A percentile compares a stretch with the other conserved stretches of the same genome.
These are phyloP conservation scores for Venturia aucupariae DNA, from an alignment of 2,329 filamentous ascomycete genomes.

Conservation along the genomic window DNA sequence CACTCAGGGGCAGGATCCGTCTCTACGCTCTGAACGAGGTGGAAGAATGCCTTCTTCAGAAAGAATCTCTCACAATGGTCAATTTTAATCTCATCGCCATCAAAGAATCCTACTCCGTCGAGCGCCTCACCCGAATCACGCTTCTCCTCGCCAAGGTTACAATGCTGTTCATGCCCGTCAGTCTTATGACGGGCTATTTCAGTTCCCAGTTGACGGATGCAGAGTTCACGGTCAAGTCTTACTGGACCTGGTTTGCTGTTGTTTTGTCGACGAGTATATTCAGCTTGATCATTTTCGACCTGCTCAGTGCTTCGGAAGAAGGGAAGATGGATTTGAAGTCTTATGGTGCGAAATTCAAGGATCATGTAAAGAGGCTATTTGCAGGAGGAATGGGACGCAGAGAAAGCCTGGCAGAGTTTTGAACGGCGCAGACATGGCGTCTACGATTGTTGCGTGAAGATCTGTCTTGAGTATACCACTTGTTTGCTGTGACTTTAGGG, in stretches of 20 bases:
- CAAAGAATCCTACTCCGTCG: constrained; percentile 64
- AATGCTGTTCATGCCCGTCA: constrained; percentile 66
- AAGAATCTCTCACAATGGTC: constrained; percentile 59
- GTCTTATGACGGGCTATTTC: constrained; percentile 67
- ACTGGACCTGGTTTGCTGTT: constrained; percentile 59
- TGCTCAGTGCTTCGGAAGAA: constrained; percentile 49
- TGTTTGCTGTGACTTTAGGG: no score
- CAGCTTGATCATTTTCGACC: constrained; percentile 48
- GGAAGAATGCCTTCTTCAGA: constrained; percentile 57
- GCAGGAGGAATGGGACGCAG: not conserved
- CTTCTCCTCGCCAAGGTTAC: constrained; percentile 65
- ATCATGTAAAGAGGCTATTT: not conserved
- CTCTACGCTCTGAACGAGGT: constrained; percentile 54
- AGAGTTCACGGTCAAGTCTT: constrained; percentile 52
- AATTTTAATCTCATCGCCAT: constrained; percentile 72
- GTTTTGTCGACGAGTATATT: constrained; percentile 52
- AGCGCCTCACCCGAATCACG: constrained; percentile 61
- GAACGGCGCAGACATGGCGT: not conserved
- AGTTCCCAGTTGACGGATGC: constrained; percentile 54
- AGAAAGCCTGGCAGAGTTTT: not conserved
- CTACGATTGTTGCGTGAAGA: no score
- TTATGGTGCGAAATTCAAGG: not conserved
- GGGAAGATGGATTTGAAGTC: constrained; percentile 39
- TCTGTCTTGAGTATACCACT: no score
- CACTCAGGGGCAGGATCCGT: constrained; percentile 49